These are phyloP conservation scores for Sutorius australiensis DNA, from an alignment of 768 basidiomycete species.

Conservation along the genomic window DNA sequence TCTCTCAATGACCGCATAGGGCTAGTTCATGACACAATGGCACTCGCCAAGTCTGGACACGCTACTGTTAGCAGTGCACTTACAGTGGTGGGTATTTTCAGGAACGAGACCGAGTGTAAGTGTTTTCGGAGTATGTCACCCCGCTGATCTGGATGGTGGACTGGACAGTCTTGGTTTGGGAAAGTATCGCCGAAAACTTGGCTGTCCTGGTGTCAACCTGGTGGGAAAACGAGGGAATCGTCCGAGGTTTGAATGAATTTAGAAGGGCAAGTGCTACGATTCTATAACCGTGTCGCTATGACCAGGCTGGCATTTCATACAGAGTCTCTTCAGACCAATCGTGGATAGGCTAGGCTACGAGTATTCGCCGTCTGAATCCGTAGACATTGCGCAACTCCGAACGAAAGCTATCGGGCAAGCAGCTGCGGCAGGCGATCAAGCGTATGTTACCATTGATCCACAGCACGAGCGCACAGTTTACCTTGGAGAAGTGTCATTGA, in stretches of 20 bases:
- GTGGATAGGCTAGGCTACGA: constrained; percentile 79
- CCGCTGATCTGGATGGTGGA: constrained; percentile 1
- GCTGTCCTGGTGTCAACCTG: constrained; percentile 57
- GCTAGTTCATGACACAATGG: constrained; percentile 77
- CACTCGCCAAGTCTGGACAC: constrained; percentile 78
- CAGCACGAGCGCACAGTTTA: neutral
- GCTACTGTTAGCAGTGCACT: constrained; percentile 73
- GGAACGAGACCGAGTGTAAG: constrained; percentile 75
- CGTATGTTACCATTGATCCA: constrained; percentile 22
- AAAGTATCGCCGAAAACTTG: constrained; percentile 59
- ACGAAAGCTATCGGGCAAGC: constrained; percentile 66
- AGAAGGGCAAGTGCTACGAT: constrained; percentile 44
- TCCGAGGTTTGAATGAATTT: constrained; percentile 55
- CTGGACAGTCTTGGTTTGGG: constrained; percentile 74
- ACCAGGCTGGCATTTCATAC: neutral
- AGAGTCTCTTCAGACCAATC: constrained; percentile 71
- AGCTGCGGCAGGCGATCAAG: constrained; percentile 42
- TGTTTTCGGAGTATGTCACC: neutral
- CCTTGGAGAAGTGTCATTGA: constrained; percentile 55
- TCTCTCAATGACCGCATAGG: constrained; percentile 86
- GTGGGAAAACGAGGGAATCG: constrained; percentile 73
- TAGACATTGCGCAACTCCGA: constrained; percentile 68
- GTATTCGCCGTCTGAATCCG: constrained; percentile 58
- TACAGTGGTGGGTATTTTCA: constrained; percentile 64
- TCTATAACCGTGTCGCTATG: neutral